Evolutionary conservation across 2,329 filamentous ascomycete genomes (phyloP).

Genomic region (Camillea tinctor): DNA sequence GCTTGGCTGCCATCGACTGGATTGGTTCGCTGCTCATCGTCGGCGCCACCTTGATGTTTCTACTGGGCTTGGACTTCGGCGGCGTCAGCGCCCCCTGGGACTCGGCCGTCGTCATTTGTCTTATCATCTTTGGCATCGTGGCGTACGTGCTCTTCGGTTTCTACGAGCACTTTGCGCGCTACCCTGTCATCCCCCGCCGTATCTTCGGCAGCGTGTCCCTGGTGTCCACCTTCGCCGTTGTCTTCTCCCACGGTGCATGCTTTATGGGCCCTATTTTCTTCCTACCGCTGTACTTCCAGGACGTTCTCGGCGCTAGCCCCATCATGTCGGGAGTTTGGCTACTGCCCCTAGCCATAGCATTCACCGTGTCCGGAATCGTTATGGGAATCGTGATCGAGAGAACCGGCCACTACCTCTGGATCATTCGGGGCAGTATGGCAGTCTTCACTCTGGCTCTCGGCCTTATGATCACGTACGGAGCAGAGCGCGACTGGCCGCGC

Average conservation of each 20-base stretch:
- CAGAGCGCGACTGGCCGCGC: slow-evolving; percentile 36
- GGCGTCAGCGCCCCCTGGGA: slow-evolving; percentile 62
- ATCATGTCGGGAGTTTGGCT: slow-evolving; percentile 61
- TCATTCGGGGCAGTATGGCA: slow-evolving; percentile 42
- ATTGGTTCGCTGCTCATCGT: slow-evolving; percentile 61
- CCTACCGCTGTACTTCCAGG: slow-evolving; percentile 71
- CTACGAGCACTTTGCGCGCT: slow-evolving; percentile 62
- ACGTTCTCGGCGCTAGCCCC: slow-evolving; percentile 60
- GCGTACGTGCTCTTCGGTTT: slow-evolving; percentile 53
- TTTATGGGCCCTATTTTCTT: slow-evolving; percentile 70
- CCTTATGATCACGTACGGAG: slow-evolving; percentile 43
- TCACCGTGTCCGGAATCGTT: slow-evolving; percentile 30
- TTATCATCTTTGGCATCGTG: slow-evolving; percentile 58
- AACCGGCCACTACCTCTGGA: slow-evolving; percentile 47
- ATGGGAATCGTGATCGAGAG: slow-evolving; percentile 27
- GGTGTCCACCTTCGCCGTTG: slow-evolving; percentile 51
- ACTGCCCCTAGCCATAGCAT: slow-evolving; percentile 52
- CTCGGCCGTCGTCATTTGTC: slow-evolving; percentile 60
- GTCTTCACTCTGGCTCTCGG: slow-evolving; percentile 51
- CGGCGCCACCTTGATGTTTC: slow-evolving; percentile 65
- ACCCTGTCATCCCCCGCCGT: slow-evolving; percentile 67
- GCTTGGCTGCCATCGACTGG: slow-evolving; percentile 62
- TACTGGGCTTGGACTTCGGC: slow-evolving; percentile 69
- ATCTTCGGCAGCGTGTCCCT: slow-evolving; percentile 59
- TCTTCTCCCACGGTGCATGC: slow-evolving; percentile 50